Evolutionary conservation across 495 filamentous ascomycete species (phyloP).

Genomic region (Xylaria venustula): DNA sequence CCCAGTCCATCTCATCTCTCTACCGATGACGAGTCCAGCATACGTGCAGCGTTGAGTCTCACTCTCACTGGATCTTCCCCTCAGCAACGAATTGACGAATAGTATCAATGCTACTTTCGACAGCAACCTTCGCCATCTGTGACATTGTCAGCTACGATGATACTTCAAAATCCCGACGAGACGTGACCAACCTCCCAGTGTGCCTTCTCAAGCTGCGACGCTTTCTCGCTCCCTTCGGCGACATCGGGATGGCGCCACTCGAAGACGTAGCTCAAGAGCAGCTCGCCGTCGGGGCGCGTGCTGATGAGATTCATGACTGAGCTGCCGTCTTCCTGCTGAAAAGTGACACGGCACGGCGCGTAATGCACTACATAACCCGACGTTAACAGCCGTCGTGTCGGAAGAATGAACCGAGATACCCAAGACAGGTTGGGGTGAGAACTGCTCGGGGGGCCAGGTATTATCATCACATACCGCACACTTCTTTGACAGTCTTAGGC

Average conservation of each 20-base stretch:
- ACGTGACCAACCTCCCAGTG: slow-evolving; percentile 32
- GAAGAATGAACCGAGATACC: no score
- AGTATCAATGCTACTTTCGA: slow-evolving; percentile 38
- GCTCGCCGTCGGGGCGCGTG: slow-evolving; percentile 26
- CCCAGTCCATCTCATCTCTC: neutral
- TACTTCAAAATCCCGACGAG: neutral
- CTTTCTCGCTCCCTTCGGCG: slow-evolving; percentile 28
- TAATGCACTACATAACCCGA: slow-evolving; percentile 10
- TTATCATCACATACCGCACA: slow-evolving; percentile 7
- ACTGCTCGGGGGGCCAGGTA: no score
- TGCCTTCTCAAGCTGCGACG: slow-evolving; percentile 24
- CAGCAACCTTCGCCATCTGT: slow-evolving; percentile 40
- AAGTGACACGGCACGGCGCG: slow-evolving; percentile 37
- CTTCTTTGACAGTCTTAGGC: neutral
- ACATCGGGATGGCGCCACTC: slow-evolving; percentile 36
- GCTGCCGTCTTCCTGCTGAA: slow-evolving; percentile 36
- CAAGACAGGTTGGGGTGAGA: no score
- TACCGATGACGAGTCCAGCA: no score
- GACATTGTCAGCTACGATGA: slow-evolving; percentile 13
- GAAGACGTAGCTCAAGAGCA: slow-evolving; percentile 42
- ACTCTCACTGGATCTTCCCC: slow-evolving; percentile 26
- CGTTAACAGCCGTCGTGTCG: neutral
- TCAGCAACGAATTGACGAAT: slow-evolving; percentile 33
- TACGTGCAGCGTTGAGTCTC: neutral
- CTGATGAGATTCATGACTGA: slow-evolving; percentile 36